Base-by-base conservation (phyloP, 768 basidiomycete species). In the Mycena haematopus region DNA sequence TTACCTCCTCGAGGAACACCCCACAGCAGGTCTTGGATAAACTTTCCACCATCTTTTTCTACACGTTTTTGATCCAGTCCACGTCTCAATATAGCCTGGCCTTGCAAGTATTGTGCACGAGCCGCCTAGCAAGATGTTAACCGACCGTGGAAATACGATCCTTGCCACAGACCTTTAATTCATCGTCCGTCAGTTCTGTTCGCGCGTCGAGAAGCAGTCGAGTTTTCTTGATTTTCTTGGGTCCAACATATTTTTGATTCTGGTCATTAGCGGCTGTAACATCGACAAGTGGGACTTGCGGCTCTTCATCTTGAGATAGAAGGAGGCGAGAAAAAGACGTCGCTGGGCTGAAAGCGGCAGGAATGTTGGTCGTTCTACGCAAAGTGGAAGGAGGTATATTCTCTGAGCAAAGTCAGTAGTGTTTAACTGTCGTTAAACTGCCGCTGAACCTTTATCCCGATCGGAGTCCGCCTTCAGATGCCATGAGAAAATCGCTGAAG, bases 131-230 rank as follows among this genome's bases (percentile, higher is more conserved):
- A 42, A 51, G 46, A 38, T 36, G 42, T 62, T 52, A 49, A 52
- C 13, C 14, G 36, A 54, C 33, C 42, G 31, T 21, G 21, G 31
- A 27, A n/a, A 22, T 52, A 49, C 49, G 29, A 46, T 36, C 21
- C 45, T 27, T 27, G 72, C 63, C 59, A 86, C 53, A 45, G 24
- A 59, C 93, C 79, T 88, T 90, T 46, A 95, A 78, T 74, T 95
- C 91, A 4, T 91, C 88, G 61, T 93, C 91, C 6, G 92, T 91
- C 38, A 95, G 76, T 71, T 95, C 93, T 6, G 87, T 95, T 62
- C 91, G 82, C 6, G 81, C 75, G 72, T 95, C 93, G 8, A 94
- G 73, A 4, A 91, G 75, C 44, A 88, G 71, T 47, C 87, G 80
- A 11, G 82, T 89, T 58, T 79, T 73, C 70, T 85, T 90, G 56